phyloP scores from a whole-genome alignment of 441 rosid species.

The Metrosideros polymorpha region DNA sequence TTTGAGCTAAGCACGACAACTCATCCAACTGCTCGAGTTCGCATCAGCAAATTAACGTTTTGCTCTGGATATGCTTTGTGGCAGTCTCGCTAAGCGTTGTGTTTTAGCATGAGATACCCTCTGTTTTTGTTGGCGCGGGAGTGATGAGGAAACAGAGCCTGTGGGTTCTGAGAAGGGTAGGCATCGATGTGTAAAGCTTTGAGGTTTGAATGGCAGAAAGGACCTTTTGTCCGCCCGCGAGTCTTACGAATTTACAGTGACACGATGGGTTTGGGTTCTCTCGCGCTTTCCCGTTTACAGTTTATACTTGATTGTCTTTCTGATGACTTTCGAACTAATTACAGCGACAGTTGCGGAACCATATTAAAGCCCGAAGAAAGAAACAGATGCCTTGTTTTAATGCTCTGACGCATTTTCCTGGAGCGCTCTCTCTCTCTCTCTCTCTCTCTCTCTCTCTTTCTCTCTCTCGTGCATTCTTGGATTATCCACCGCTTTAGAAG shows the following conservation, averaged over 20 bases:
- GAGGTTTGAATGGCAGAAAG: background rate
- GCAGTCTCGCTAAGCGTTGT: background rate
- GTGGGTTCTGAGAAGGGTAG: background rate
- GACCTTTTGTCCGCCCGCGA: background rate
- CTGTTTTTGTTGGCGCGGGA: background rate
- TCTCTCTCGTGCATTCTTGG: background rate
- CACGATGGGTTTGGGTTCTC: background rate
- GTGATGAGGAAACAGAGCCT: background rate
- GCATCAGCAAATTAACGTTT: background rate
- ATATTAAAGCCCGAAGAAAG: background rate
- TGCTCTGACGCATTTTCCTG: background rate
- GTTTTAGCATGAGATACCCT: background rate
- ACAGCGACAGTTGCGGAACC: background rate
- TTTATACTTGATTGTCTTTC: background rate
- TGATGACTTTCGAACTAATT: background rate
- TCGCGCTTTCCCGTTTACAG: background rate
- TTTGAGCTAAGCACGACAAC: background rate
- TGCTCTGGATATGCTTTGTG: background rate
- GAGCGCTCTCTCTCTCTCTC: background rate
- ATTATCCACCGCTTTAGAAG: background rate
- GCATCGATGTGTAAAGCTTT: background rate
- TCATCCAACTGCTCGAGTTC: background rate
- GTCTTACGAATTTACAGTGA: background rate
- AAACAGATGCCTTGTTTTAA: background rate
- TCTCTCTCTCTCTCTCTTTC: background rate